Percentiles rank a stretch among this genome's conserved stretches.
Evolutionary conservation across 164 flowering plant genomes (phyloP).

Genomic region (Macadamia tetraphylla): DNA sequence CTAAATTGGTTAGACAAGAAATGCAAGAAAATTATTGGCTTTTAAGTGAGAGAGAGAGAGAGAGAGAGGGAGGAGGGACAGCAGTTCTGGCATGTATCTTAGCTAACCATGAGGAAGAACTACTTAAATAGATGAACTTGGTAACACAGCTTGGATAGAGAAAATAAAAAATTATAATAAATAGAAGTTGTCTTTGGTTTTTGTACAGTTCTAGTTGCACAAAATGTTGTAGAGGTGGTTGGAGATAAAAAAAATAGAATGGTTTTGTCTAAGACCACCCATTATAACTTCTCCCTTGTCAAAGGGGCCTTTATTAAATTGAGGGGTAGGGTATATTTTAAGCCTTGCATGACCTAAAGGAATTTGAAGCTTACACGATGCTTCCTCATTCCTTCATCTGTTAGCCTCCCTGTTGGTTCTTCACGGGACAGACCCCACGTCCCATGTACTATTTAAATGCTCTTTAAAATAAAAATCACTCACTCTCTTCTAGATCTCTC

Average conservation of each 20-base stretch:
- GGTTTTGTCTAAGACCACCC: constrained; percentile 18
- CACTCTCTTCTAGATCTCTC: constrained; percentile 14
- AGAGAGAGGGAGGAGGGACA: constrained; percentile 10
- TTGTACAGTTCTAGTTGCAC: constrained; percentile 27
- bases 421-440: constrained; percentile 22
- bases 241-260: constrained; percentile 38
- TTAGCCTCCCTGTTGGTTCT: constrained; percentile 26
- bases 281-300: too few species aligned
- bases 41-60: constrained; percentile 20
- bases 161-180: not conserved
- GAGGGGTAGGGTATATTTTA: constrained; percentile 7
- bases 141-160: not conserved
- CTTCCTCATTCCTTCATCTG: constrained; percentile 39
- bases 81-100: constrained; percentile 49
- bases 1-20: constrained; percentile 10
- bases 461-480: not conserved
- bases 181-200: constrained; percentile 11
- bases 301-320: constrained; percentile 18
- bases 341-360: constrained; percentile 30
- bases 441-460: constrained; percentile 15
- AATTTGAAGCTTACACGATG: constrained; percentile 47
- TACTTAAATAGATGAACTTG: constrained; percentile 45
- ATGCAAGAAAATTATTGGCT: too few species aligned
- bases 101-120: constrained; percentile 19
- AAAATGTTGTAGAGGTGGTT: constrained; percentile 44